A percentile compares a stretch with the other conserved stretches of the same genome.
Evolutionary conservation across 768 basidiomycete genomes (phyloP).

Genomic region (Tricholoma flavovirens): DNA sequence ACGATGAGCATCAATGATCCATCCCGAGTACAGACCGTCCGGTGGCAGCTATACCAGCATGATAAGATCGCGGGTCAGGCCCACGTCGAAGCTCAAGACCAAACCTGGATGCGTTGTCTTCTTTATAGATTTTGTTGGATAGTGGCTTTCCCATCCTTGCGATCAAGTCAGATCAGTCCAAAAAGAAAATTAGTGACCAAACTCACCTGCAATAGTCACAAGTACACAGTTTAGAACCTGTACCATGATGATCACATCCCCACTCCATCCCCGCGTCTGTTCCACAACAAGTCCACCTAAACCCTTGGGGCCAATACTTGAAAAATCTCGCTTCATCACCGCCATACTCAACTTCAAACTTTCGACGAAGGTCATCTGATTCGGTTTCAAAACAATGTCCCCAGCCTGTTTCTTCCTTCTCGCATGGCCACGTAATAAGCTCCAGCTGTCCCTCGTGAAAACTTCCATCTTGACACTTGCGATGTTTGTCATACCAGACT

Average conservation of each 20-base stretch:
- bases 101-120: constrained; percentile 20
- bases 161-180: background rate
- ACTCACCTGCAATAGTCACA: constrained; percentile 34
- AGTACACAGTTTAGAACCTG: constrained; percentile 29
- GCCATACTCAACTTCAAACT: constrained; percentile 24
- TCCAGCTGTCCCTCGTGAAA: constrained; percentile 30
- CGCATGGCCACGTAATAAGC: constrained; percentile 30
- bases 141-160: constrained; percentile 29
- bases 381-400: constrained; percentile 22
- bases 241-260: constrained; percentile 36
- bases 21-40: constrained; percentile 20
- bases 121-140: constrained; percentile 24
- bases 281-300: constrained; percentile 36
- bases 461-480: constrained; percentile 25
- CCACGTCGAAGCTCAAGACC: constrained; percentile 28
- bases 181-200: background rate
- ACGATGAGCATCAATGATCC: constrained; percentile 16
- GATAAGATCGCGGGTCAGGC: constrained; percentile 28
- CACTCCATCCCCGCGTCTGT: constrained; percentile 26
- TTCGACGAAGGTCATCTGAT: constrained; percentile 21
- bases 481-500: constrained; percentile 29
- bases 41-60: constrained; percentile 13
- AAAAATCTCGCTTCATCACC: constrained; percentile 24
- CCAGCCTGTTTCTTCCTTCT: constrained; percentile 25
- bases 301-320: constrained; percentile 25